Conservation (phyloP, 2,329 filamentous ascomycete species). For the Biscogniauxia sp. region DNA sequence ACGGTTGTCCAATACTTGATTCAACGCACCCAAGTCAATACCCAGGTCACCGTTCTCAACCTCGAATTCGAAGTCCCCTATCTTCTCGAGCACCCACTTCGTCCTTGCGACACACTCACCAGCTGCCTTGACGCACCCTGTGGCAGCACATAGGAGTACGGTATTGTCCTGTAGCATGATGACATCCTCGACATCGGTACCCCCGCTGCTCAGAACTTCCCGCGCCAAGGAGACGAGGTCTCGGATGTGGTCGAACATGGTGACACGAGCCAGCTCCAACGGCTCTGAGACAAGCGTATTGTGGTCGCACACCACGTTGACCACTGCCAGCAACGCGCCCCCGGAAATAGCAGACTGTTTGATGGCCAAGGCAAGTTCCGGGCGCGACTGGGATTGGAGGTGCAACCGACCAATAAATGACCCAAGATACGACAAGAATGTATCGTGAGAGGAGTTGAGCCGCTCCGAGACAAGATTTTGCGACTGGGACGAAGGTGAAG, state of each 20-base stretch:
- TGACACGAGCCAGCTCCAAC: constrained; percentile 66
- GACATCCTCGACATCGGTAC: constrained; percentile 71
- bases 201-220: constrained; percentile 69
- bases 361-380: constrained; percentile 78
- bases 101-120: constrained; percentile 90
- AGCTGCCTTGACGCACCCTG: constrained; percentile 82
- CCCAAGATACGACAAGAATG: constrained; percentile 84
- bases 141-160: constrained; percentile 73
- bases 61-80: constrained; percentile 89
- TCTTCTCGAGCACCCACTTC: constrained; percentile 79
- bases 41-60: constrained; percentile 56
- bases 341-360: constrained; percentile 82
- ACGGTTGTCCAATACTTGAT: constrained; percentile 37
- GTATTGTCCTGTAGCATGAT: constrained; percentile 79
- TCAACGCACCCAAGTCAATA: constrained; percentile 53
- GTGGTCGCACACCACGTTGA: constrained; percentile 79
- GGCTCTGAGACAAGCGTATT: constrained; percentile 66
- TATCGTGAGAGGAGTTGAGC: constrained; percentile 77
- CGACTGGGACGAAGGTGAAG: constrained; percentile 59
- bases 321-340: constrained; percentile 71
- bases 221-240: constrained; percentile 78
- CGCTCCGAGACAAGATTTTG: constrained; percentile 80
- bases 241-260: constrained; percentile 77
- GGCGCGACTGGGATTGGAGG: constrained; percentile 85
- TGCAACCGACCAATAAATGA: constrained; percentile 90